Percentiles rank a stretch among this genome's conserved stretches.
phyloP scores from a whole-genome alignment of 2,329 filamentous ascomycete genomes.

The Colletotrichum echinochloae region DNA sequence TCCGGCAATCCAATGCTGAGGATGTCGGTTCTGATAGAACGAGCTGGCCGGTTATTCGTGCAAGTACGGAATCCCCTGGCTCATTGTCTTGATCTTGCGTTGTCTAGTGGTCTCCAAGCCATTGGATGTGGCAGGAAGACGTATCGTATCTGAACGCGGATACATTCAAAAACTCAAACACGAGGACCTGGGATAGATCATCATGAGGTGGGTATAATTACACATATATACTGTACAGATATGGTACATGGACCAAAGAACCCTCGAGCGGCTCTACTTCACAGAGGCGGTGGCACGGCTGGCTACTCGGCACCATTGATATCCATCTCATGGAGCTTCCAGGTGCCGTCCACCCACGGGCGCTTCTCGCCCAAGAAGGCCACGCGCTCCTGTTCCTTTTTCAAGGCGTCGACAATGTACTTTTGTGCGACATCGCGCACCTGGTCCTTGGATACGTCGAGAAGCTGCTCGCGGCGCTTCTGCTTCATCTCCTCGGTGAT shows the following conservation, averaged over 20 bases:
- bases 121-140: constrained; percentile 65
- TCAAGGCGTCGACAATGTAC: constrained; percentile 78
- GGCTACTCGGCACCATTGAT: constrained; percentile 58
- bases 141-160: constrained; percentile 75
- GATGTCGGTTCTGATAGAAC: constrained; percentile 73
- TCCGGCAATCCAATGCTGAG: constrained; percentile 70
- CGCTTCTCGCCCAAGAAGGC: constrained; percentile 87
- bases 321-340: constrained; percentile 83
- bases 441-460: constrained; percentile 86
- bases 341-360: constrained; percentile 79
- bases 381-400: constrained; percentile 69
- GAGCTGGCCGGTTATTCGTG: constrained; percentile 53
- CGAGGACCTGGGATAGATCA: background rate
- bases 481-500: constrained; percentile 92
- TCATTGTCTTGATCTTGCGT: constrained; percentile 66
- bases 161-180: background rate
- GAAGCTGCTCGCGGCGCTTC: constrained; percentile 81
- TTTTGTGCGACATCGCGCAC: constrained; percentile 84
- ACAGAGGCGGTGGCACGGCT: background rate
- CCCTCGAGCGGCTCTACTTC: background rate
- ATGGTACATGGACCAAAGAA: constrained; percentile 17
- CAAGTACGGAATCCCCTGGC: constrained; percentile 21
- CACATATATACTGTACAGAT: constrained; percentile 33
- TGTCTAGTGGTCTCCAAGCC: constrained; percentile 70
- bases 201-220: constrained; percentile 41